A percentile compares a stretch with the other conserved stretches of the same genome.
phyloP scores from a whole-genome alignment of 192 early-diverging fungal species.

The Backusella circina region DNA sequence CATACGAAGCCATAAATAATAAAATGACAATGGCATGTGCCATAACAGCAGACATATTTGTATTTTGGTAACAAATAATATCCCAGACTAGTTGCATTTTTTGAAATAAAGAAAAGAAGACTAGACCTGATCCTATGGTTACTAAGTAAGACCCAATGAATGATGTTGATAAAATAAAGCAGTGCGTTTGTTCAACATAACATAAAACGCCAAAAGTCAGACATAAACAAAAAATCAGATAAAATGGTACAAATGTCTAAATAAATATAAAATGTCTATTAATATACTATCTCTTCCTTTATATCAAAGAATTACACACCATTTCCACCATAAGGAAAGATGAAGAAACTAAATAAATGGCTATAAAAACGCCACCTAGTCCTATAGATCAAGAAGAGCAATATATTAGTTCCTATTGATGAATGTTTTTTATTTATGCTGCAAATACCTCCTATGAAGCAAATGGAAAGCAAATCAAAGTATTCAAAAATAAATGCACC shows the following conservation, averaged over 20 bases:
- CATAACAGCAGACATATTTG: background rate
- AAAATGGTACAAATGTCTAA: background rate
- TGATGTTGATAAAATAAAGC: background rate
- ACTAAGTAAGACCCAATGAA: background rate
- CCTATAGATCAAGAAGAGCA: background rate
- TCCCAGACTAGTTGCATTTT: background rate
- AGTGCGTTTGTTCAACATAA: background rate
- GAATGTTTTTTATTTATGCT: background rate
- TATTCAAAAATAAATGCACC: background rate
- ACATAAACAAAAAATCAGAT: background rate
- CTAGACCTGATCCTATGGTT: background rate
- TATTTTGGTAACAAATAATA: background rate
- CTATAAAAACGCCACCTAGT: background rate
- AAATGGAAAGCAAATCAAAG: background rate
- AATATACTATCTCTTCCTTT: background rate
- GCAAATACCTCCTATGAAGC: background rate
- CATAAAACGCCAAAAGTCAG: background rate
- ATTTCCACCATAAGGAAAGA: background rate
- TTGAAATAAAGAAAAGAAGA: background rate
- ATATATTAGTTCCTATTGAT: background rate
- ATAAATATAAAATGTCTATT: background rate
- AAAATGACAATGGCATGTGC: background rate
- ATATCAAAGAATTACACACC: background rate
- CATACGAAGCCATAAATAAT: background rate
- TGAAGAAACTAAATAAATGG: background rate